Conservation (phyloP, 2,329 filamentous ascomycete genomes). For the Colletotrichum caudatum region DNA sequence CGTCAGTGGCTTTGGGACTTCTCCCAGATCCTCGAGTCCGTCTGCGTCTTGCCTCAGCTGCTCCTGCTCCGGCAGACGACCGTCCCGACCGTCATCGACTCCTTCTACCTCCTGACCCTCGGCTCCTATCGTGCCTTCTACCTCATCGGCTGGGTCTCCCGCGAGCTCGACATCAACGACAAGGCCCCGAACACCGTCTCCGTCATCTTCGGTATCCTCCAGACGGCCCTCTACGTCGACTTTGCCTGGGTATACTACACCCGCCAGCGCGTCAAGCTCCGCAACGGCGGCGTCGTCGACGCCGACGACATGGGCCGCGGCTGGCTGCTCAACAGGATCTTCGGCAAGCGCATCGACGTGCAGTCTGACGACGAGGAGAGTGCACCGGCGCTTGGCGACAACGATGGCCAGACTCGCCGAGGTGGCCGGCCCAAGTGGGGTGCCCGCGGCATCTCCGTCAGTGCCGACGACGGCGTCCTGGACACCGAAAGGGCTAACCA, state of each 20-base stretch:
- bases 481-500: constrained; percentile 62
- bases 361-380: constrained; percentile 72
- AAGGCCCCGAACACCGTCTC: constrained; percentile 76
- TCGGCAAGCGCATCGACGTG: constrained; percentile 70
- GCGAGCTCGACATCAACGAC: constrained; percentile 70
- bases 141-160: constrained; percentile 89
- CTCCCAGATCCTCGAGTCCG: constrained; percentile 90
- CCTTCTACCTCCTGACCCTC: constrained; percentile 91
- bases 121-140: constrained; percentile 91
- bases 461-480: constrained; percentile 71
- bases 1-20: constrained; percentile 84
- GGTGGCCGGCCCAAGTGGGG: constrained; percentile 69
- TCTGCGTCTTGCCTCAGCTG: constrained; percentile 91
- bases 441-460: constrained; percentile 73
- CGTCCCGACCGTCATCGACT: constrained; percentile 95
- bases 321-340: constrained; percentile 84
- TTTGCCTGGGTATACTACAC: constrained; percentile 98
- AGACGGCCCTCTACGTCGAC: constrained; percentile 90
- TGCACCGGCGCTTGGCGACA: constrained; percentile 59
- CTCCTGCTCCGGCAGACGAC: constrained; percentile 93
- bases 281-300: constrained; percentile 88
- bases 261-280: constrained; percentile 91
- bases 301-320: constrained; percentile 87
- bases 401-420: constrained; percentile 44
- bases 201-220: constrained; percentile 87